These are phyloP conservation scores for Taiozyma onychis DNA, from an alignment of 1,139 yeast genomes.

Conservation along the genomic window DNA sequence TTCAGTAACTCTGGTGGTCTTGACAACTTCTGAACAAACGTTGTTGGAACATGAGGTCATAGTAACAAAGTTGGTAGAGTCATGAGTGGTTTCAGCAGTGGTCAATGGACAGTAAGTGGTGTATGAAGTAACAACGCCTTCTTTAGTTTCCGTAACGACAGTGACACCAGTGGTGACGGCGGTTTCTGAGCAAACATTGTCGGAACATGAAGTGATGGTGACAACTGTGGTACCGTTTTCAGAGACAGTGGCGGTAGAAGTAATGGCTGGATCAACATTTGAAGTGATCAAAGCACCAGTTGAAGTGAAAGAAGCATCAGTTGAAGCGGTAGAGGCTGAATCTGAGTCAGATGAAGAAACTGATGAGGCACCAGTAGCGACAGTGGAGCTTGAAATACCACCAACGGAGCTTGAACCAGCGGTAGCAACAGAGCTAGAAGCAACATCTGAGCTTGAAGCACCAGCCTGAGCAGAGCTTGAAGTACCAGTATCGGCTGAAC, in stretches of 20 bases:
- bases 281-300: conserved; percentile 1
- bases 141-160: conserved; percentile 32
- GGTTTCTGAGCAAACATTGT: conserved; percentile 7
- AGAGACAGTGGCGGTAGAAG: conserved; percentile 2
- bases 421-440: no score
- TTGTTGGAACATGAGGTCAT: conserved; percentile 9
- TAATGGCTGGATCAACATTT: conserved; percentile 2
- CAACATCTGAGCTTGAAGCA: no score
- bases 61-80: conserved; percentile 9
- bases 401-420: not conserved
- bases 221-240: conserved; percentile 7
- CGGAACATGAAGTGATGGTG: conserved; percentile 11
- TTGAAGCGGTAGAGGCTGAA: conserved; percentile 8
- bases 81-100: conserved; percentile 4
- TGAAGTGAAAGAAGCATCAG: conserved; percentile 4
- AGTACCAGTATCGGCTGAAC: no score
- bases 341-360: conserved; percentile 2
- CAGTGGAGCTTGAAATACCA: not conserved
- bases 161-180: conserved; percentile 21
- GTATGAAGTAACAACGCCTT: conserved; percentile 7
- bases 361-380: conserved; percentile 6
- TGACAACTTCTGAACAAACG: conserved; percentile 8
- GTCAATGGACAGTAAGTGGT: conserved; percentile 11
- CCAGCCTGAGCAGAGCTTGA: no score
- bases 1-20: conserved; percentile 23